Base-by-base conservation (phyloP, 2,329 filamentous ascomycete species). In the Aspergillus calidoustus region DNA sequence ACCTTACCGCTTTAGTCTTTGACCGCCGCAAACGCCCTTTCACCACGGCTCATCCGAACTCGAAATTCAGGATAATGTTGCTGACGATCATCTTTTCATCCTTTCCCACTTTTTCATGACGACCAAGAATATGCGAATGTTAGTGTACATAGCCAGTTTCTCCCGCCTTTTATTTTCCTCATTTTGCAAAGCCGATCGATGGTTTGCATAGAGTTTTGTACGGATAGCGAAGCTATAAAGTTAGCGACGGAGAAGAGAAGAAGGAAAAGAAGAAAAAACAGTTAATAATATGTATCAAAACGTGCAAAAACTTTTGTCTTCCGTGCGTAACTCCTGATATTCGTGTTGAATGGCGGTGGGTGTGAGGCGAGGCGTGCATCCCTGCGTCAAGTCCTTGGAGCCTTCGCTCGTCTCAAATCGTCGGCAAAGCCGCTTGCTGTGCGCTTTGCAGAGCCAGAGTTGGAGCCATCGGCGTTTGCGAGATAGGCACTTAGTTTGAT, bases 61-160 rank as follows among this genome's bases (percentile, higher is more conserved):
- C 61, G 53, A 64, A 55, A 44, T 62, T 60, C 64, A 64, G 64
- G 65, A 65, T 65, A 62, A 68, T 63, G 67, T 66, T 60, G 67
- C 61, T 59, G 63, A 66, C 59, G 60, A 57, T 61, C 60, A 57
- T 60, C 50, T 55, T 61, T 60, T 13, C 6, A 28, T 41, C 9
- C 34, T 15, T 59, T 47, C 30, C 50, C 41, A 50, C 54, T 64
- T 66, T 60, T 53, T 68, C 51, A 71, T 67, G 68, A 70, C 61
- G 66, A 59, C 65, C 64, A 67, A 54, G 56, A 63, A 65, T 67
- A 71, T 73, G 69, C 65, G 60, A 66, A 69, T 69, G 70, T 73
- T 72, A 73, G 65, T 77, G 76, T 77, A 77, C 72, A 77, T 77
- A 77, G 64, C 65, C 57, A 67, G 65, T 69, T 68, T 65, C 38